Conservation (phyloP, 352 stramenopile species). For the Globisporangium cylindrosporum region DNA sequence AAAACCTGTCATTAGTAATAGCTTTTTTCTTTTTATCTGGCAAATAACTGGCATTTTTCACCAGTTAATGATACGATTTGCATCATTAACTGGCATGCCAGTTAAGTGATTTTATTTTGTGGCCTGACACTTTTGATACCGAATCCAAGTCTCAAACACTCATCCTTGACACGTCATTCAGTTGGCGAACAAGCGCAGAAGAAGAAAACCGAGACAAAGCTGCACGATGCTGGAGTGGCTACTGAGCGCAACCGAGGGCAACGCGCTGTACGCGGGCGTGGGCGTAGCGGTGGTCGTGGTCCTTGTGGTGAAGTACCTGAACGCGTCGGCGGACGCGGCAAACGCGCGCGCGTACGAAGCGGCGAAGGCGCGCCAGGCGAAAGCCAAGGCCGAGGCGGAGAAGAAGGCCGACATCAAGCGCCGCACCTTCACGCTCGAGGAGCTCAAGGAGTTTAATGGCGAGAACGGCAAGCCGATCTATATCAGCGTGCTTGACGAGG, state of each 20-base stretch:
- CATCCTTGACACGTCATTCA: not conserved
- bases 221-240: constrained; percentile 13
- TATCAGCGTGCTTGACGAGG: constrained; percentile 92
- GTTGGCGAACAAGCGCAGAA: not conserved
- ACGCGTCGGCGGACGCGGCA: constrained; percentile 55
- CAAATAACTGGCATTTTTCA: too few species aligned
- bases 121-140: not conserved
- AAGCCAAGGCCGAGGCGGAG: constrained; percentile 60
- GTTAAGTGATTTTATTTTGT: too few species aligned
- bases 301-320: constrained; percentile 57
- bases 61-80: too few species aligned
- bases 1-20: too few species aligned
- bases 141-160: too few species aligned
- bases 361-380: constrained; percentile 60
- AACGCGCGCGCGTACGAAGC: constrained; percentile 62
- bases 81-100: too few species aligned
- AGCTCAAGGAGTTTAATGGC: constrained; percentile 92
- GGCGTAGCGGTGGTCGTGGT: constrained; percentile 53
- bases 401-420: constrained; percentile 46
- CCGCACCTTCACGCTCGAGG: constrained; percentile 91
- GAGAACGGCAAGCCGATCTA: constrained; percentile 93
- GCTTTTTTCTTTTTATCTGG: too few species aligned
- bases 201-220: not conserved
- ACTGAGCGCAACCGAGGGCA: constrained; percentile 9
- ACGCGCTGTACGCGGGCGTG: constrained; percentile 42